Evolutionary conservation across 345 rosid genomes (phyloP), one percentile per base, ranked within the genome.

Genomic region (Litchi chinensis): DNA sequence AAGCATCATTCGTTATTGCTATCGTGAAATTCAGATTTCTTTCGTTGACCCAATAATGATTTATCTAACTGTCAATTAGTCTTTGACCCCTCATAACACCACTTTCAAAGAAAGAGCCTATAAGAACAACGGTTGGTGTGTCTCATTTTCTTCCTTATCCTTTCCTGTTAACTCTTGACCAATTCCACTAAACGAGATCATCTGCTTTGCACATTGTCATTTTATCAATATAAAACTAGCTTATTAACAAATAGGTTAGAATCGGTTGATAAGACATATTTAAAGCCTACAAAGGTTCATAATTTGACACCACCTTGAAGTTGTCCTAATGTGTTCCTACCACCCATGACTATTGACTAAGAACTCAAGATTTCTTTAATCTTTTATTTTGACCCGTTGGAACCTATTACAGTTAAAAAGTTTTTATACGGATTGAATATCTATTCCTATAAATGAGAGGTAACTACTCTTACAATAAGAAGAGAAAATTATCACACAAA

Each of bases 1-100:
- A 73, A 73, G 66, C 71, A 83, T 66, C 41, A 65, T 79, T 60
- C 65, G 44, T 63, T 76, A 46, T 48, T 52, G 74, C 11, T 60
- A 73, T 28, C 22, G 74, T 39, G 64, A 74, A 56, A 60, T 71
- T 75, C 74, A 72, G 68, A 68, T 70, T 77, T 60, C 70, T 68
- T 78, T 80, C 57, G 67, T 68, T 79, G 76, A 73, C 65, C 76
- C 76, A 18, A 70, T 79, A 69, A 77, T 73, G 59, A 83, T 81
- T 73, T 70, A 63, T 68, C 28, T 41, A 82, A 82, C 48, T 67
- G 85, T 68, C 81, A 83, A 41, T 66, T 59, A 77, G 60, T 75
- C 73, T 44, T 72, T 78, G 86, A 79, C 87, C 28, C 80, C 71
- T 78, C 76, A 52, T 52, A 37, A 68, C 54, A 76, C 71, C 46